phyloP scores from a whole-genome alignment of 345 rosid genomes.

The Rhodamnia argentea region DNA sequence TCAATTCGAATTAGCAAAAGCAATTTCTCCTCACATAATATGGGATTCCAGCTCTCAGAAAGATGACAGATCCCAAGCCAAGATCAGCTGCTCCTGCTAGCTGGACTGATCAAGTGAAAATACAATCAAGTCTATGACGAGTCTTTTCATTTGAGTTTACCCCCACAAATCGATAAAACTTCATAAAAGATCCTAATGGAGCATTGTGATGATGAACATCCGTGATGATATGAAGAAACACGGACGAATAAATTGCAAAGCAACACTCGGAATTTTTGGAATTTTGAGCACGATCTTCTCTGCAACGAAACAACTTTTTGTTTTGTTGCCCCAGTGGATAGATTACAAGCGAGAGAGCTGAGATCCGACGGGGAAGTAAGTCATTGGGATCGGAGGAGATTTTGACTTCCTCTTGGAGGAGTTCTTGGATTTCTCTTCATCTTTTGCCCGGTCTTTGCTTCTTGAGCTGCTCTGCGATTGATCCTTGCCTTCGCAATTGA shows the following conservation, averaged over 20 bases:
- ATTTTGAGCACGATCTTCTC: not conserved
- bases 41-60: no score
- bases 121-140: not conserved
- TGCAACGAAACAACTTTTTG: not conserved
- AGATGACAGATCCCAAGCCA: no score
- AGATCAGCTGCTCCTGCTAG: no score
- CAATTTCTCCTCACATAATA: no score
- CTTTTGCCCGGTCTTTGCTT: not conserved
- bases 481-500: not conserved
- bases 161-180: not conserved
- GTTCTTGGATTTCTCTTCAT: not conserved
- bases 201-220: not conserved
- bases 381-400: not conserved
- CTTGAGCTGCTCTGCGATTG: not conserved
- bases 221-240: not conserved
- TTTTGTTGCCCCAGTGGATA: not conserved
- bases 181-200: not conserved
- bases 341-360: not conserved
- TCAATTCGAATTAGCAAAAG: no score
- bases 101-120: no score
- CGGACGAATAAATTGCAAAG: not conserved
- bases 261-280: not conserved
- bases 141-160: not conserved
- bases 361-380: slow-evolving; percentile 12
- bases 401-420: not conserved